Evolutionary conservation across 2,329 filamentous ascomycete genomes (phyloP), one percentile per base, ranked within the genome.

Genomic region (Pseudogymnoascus verrucosus): DNA sequence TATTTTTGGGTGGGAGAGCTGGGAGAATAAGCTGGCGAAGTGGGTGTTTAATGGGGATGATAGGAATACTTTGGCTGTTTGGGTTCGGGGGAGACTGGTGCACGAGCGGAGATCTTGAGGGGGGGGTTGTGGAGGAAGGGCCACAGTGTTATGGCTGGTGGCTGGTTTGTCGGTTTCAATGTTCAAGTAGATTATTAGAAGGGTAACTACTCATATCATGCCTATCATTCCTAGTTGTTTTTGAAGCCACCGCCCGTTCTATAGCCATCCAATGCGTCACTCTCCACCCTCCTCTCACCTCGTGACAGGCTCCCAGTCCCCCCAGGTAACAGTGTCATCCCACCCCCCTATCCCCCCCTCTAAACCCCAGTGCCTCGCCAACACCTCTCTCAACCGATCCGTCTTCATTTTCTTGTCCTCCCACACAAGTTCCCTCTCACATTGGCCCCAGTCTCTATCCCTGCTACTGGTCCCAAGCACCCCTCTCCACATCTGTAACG

Each of bases 1-100:
- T 75, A 75, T 97, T 0, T 99, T 97, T 78, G 93, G 92, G 0
- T 91, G 88, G 84, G 93, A 98, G 81, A 84, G 73, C n/a, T 96
- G 90, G 91, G 85, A 89, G 40, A 91, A 98, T 71, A 85, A 80
- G 71, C 78, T 98, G 10, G 90, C 91, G 62, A 99, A 99, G 80
- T 99, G 95, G 95, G 80, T 98, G 66, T 99, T 90, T 77, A 89
- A 85, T 68, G 95, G 95, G 0, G 93, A 98, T 78, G 95, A 98
- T 76, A 81, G 93, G 69, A 98, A 98, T 75, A 93, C 92, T 2
- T 82, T 82, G 70, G 86, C 82, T 69, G 95, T 99, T 4, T 99
- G 93, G 93, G 92, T 98, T 1, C 86, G 82, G 73, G 95, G 95
- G 2, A 78, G 86, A 67, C 75, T 96, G 74, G 95, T 97, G 59